Evolutionary conservation across 139 green algal genomes (phyloP).

Genomic region (Chlorella sorokiniana): DNA sequence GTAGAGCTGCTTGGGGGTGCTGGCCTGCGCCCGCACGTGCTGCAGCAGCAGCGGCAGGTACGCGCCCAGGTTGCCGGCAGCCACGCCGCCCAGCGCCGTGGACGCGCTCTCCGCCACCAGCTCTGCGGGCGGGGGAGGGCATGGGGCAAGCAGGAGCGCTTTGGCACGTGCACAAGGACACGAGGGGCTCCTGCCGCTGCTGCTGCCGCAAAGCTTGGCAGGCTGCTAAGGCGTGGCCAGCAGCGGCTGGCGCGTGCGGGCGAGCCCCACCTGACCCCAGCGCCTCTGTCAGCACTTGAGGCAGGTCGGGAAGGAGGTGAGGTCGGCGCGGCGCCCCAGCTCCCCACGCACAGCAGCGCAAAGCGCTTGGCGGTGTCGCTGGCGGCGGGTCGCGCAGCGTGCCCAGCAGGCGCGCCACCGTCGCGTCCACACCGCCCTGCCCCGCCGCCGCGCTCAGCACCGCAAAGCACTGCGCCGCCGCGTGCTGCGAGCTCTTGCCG

Average conservation of each 20-base stretch:
- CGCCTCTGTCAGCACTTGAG: conserved; percentile 40
- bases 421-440: conserved; percentile 30
- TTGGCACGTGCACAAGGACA: no score
- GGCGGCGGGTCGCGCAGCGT: conserved; percentile 39
- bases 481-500: conserved; percentile 50
- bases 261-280: conserved; percentile 33
- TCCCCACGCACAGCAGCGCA: conserved; percentile 89
- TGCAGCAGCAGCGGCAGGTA: conserved; percentile 83
- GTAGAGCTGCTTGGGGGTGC: conserved; percentile 62
- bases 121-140: conserved; percentile 46
- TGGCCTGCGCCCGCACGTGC: conserved; percentile 55
- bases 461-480: conserved; percentile 80
- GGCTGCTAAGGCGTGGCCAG: background rate
- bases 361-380: conserved; percentile 60
- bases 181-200: no score
- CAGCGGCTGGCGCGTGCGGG: no score
- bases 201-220: background rate
- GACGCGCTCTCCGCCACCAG: conserved; percentile 83
- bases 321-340: conserved; percentile 75
- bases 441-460: conserved; percentile 67
- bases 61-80: conserved; percentile 73
- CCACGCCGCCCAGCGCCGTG: conserved; percentile 83
- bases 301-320: conserved; percentile 61
- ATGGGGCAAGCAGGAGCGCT: no score
- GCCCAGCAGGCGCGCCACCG: conserved; percentile 53